Evolutionary conservation across 805 yeast species (phyloP), one percentile per base, ranked within the genome.

Genomic region (Saccharomycopsis fodiens): DNA sequence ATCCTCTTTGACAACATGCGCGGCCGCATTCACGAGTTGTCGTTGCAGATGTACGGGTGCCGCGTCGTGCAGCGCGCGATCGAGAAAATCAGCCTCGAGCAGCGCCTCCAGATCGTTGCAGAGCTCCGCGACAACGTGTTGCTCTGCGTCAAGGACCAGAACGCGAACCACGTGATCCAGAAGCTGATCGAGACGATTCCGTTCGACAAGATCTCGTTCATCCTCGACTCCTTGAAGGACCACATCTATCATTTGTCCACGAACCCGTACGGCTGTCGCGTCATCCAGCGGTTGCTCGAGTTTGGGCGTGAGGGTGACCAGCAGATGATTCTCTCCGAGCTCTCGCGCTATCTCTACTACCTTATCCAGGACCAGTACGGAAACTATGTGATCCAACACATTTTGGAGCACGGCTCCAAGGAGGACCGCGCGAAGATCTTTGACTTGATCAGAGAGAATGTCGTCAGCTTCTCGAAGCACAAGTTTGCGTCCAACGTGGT

Each of bases 401-500:
- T 93, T 45, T 75, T 93, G 52, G 95, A 88, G 62, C 77, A 82
- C 48, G 95, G 95, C n/a, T 16, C 35, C 17, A 64, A 67, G n/a
- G 56, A 63, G 15, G 69, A 67, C 21, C 88, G 84, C 56, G 74
- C 70, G 46, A 67, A 61, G 40, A 81, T 93, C 41, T 70, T 87
- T 39, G 69, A 72, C 37, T 77, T 83, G 38, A 94, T 91, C 8
- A 63, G 78, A 27, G 80, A 80, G 22, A 74, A 79, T 16, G 80
- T 86, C 40, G 85, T 93, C 27, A 78, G 75, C 44, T 82, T 88
- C 48, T 85, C 96, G n/a, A 83, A 86, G 58, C 98, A 93, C 68
- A 93, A 93, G 65, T 93, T 88, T 69, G 97, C 98, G 2, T 87
- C 96, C 0, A 93, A 93, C 62, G 99, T 94, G 25, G 95, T 93